phyloP scores from a whole-genome alignment of 768 basidiomycete genomes.

The Collybia nuda region DNA sequence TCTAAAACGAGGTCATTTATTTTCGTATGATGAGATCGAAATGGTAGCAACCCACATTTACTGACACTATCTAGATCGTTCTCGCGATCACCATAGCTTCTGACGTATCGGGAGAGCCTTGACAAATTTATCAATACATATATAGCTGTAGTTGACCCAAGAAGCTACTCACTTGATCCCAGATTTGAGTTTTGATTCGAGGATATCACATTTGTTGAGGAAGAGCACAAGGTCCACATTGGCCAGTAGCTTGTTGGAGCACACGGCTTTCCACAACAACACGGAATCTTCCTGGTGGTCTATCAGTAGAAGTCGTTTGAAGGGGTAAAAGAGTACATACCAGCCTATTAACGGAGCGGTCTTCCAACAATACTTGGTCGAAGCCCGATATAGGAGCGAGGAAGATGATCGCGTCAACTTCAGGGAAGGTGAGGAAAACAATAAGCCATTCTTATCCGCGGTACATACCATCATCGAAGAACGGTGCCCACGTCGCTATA shows the following conservation, averaged over 20 bases:
- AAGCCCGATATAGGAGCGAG: constrained; percentile 77
- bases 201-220: constrained; percentile 86
- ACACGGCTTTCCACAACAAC: constrained; percentile 87
- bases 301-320: neutral
- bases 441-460: constrained; percentile 44
- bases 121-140: constrained; percentile 1
- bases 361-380: constrained; percentile 65
- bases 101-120: constrained; percentile 33
- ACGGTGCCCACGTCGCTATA: constrained; percentile 36
- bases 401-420: constrained; percentile 67
- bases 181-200: constrained; percentile 62
- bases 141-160: constrained; percentile 25
- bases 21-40: neutral
- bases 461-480: constrained; percentile 48
- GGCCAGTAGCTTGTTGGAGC: constrained; percentile 78
- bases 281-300: constrained; percentile 73
- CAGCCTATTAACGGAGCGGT: constrained; percentile 59
- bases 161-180: constrained; percentile 31
- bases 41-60: constrained; percentile 48
- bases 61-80: constrained; percentile 59
- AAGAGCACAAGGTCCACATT: constrained; percentile 82
- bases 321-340: constrained; percentile 6
- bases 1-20: constrained; percentile 27
- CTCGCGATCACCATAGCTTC: constrained; percentile 60
- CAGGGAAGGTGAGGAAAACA: neutral